Base-by-base conservation (phyloP, 352 stramenopile genomes). In the Globisporangium cylindrosporum region DNA sequence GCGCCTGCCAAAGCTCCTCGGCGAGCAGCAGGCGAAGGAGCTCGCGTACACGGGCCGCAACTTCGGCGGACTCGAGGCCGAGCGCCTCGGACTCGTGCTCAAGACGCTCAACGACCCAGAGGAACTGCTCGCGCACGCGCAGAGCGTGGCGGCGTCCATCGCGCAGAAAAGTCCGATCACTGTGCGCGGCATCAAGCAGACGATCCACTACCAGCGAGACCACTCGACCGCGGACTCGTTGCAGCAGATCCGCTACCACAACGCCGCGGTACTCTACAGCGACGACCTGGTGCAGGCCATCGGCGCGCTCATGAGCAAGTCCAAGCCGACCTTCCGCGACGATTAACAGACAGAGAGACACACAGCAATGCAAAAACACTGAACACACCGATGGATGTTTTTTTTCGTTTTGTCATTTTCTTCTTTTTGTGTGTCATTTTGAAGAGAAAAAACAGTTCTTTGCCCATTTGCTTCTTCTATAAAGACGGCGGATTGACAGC, bases 131-230 rank as follows among this genome's bases (percentile, higher is more conserved):
- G 59, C 43, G 22, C 81, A 94, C 53, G 89, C 88, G 4, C 57
- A 57, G 12, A 62, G 73, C 20, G 74, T 97, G 9, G 88, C 88
- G 0, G 73, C 71, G 34, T 60, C 66, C 25, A 96, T 97, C 69
- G 84, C 89, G 15, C 72, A 78, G 59, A 97, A 97, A 75, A 96
- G 87, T 58, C 90, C 90, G 8, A 68, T 97, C 18, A 96, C 89
- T 7, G 77, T 96, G 65, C 86, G 90, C 27, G 90, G 90, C 43
- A 91, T 97, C 59, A 97, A 97, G 71, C 74, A 95, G 70, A 92
- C 86, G 27, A 92, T 96, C 49, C 77, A 95, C 59, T 96, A 94
- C 77, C 82, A 89, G 70, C 82, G 90, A 18, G 89, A 97, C 67
- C 90, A 96, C 79, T 85, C 84, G 68, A 96, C 88, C 3, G 48